Evolutionary conservation across 1,284 basidiomycete genomes (phyloP), one percentile per base, ranked within the genome.

Genomic region (Tilletia setariae): DNA sequence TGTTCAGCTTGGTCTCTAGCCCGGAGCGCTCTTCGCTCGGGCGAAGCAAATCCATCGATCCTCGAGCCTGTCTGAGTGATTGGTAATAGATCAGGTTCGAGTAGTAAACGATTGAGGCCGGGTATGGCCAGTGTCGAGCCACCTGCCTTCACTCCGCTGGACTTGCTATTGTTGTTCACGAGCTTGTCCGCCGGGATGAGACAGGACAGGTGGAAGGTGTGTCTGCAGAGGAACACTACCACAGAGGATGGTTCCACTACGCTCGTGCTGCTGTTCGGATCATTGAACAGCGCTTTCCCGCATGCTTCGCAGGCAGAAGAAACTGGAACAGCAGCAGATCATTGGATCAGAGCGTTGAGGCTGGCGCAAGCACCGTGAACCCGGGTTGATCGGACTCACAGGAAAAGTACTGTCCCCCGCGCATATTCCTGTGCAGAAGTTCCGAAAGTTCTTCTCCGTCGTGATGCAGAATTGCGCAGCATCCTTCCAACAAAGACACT

Each of bases 401-500:
- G 35, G 62, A 67, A 3, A 40, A 13, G 25, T 42, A 62, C 15
- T 43, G 51, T 2, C 35, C 65, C 65, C 43, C 70, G 70, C 32
- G 66, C 64, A 47, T 73, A 28, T 69, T 68, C 8, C 68, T 56
- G 25, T 73, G 63, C 56, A 79, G 69, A 9, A 76, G 72, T 13
- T 72, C 65, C n/a, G 68, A 47, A 6, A 78, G 67, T n/a, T 74
- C 70, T 51, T 70, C 66, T 0, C 69, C 72, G 56, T 80, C 76
- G 44, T 75, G 74, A n/a, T 71, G 64, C 35, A 81, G 66, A 19
- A 82, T 79, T 9, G 70, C 73, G 40, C 69, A 65, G 69, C 79
- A 80, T 6, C 79, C 79, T 23, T 78, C 70, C 13, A 81, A 56
- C 40, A 82, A 72, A 35, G 76, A 77, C 19, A 85, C 84, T 78